Evolutionary conservation across 2,329 filamentous ascomycete genomes (phyloP), one percentile per base, ranked within the genome.

Genomic region (Hymenoscyphus salicellus): DNA sequence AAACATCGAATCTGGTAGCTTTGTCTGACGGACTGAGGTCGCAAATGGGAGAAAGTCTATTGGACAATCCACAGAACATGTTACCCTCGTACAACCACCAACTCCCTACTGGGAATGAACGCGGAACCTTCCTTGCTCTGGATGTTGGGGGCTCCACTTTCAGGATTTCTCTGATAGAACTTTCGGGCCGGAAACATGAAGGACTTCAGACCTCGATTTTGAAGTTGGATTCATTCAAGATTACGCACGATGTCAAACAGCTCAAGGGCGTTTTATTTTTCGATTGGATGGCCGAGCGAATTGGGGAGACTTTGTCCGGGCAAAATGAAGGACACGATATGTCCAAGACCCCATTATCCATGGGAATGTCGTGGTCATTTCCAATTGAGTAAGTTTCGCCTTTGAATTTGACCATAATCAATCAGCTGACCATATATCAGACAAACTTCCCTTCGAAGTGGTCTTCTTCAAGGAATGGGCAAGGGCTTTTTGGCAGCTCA

Each of bases 141-240:
- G 88, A 90, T 73, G 85, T 90, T n/a, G 88, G 88, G 43, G 88
- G 88, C 1, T 89, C 88, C 43, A 90, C 86, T 11, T 77, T 90
- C 66, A 81, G 87, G 61, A 85, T 90, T 33, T 87, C 86, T 5
- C 72, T 90, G 69, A 85, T 90, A 56, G 82, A 87, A 68, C 78
- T 90, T 63, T 77, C 78, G 60, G 84, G 85, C 11, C 78, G 79
- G 33, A 77, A 75, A 26, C 72, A 73, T 26, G 74, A 72, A 7
- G 78, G 75, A 23, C 75, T 76, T 58, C 80, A 80, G 71, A 82
- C 79, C 69, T 78, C 79, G 64, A 86, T 89, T 66, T 75, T 86
- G 63, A 81, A 79, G 66, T 83, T 84, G 70, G 79, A 79, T 62
- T 81, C 80, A 56, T 88, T 85, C 75, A 81, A 80, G 71, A 89